Conservation (phyloP, 352 stramenopile genomes). For the Aphanomyces euteiches region DNA sequence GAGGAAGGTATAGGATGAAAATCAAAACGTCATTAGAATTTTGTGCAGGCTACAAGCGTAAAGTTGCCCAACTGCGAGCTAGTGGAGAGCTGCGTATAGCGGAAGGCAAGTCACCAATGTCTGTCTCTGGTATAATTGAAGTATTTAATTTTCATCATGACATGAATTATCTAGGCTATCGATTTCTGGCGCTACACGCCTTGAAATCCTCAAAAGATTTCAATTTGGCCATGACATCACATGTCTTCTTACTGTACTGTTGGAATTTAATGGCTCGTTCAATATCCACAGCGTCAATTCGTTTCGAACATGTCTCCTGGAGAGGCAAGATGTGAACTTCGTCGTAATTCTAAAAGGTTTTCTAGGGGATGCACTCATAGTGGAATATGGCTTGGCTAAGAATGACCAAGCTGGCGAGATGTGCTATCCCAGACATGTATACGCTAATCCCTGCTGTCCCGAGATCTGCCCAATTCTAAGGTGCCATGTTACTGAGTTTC, state of each 20-base stretch:
- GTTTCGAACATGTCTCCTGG: background rate
- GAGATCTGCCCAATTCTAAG: constrained; percentile 14
- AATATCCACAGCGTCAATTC: background rate
- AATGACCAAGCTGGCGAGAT: constrained; percentile 3
- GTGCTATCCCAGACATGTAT: constrained; percentile 1
- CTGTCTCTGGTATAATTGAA: background rate
- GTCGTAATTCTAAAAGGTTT: background rate
- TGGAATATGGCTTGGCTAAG: background rate
- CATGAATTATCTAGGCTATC: background rate
- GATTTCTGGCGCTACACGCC: background rate
- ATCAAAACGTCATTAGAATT: constrained; percentile 12
- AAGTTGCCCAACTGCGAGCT: constrained; percentile 2
- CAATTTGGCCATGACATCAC: background rate
- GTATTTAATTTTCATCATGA: background rate
- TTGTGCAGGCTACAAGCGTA: constrained; percentile 16
- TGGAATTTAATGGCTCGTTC: constrained; percentile 7
- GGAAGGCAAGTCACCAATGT: constrained; percentile 12
- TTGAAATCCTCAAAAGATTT: background rate
- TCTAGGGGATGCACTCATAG: background rate
- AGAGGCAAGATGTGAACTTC: background rate
- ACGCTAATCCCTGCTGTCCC: background rate
- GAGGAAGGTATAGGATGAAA: background rate
- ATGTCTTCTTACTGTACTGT: background rate
- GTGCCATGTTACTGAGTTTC: background rate
- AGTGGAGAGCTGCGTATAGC: background rate